Base-by-base conservation (phyloP, 495 filamentous ascomycete genomes). In the Cenococcum geophilum region DNA sequence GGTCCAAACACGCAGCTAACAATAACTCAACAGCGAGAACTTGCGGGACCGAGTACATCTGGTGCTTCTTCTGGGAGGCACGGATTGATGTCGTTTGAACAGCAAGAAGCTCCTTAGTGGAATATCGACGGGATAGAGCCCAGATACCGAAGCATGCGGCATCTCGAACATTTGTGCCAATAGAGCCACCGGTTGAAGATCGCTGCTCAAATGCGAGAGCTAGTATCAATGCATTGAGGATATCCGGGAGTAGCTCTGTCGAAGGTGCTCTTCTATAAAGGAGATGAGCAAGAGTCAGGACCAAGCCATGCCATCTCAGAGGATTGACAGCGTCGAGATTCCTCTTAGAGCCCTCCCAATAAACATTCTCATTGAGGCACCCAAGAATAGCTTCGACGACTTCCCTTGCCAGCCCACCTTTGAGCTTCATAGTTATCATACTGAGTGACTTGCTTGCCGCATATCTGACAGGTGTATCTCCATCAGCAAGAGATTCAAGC, bases 81-180 rank as follows among this genome's bases (percentile, higher is more conserved):
- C 60, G 55, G 18, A 73, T 63, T 0, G 64, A 63, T 0, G 55
- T 47, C 1, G 58, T 67, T 8, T 80, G 76, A 4, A 93, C 79
- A 1, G 78, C 77, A 10, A 87, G 79, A 11, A 97, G 76, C 67
- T 96, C 91, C 0, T 76, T 65, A 0, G 92, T 96, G 0, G 81
- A 86, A 64, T 97, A 99, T 51, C 91, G 85, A 60, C 93, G 80
- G 47, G 91, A 91, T 11, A 97, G 73, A 0, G 91, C 84, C 93
- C 93, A 99, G 27, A 96, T 86, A 32, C 93, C 93, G 69, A 97
- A 97, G 71, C 89, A 95, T 1, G 93, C 89, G 4, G 95, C 95
- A 76, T 99, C 93, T 56, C 93, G 82, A n/a, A 97, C 95, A 66
- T 92, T 96, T 0, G 87, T 85, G 9, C 95, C 95, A n/a, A 90